Percentiles rank a stretch among this genome's conserved stretches.
Evolutionary conservation across 2,329 filamentous ascomycete genomes (phyloP).

Genomic region (Blumeria hordei): DNA sequence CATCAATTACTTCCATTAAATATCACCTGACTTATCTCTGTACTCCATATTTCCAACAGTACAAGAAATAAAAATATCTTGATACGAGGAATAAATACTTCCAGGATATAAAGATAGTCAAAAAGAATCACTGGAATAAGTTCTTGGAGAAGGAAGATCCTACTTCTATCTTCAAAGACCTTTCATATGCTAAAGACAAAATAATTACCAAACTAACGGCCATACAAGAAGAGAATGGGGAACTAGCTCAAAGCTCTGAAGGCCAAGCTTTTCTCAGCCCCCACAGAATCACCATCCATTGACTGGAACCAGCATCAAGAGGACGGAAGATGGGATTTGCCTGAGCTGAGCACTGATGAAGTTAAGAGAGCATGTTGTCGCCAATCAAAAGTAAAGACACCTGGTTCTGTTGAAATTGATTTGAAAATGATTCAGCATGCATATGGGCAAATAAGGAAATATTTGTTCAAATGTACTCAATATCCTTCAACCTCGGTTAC

Average conservation of each 20-base stretch:
- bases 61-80: not conserved
- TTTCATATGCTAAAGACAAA: not conserved
- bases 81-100: not conserved
- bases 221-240: not conserved
- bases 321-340: not conserved
- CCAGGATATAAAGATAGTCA: not conserved
- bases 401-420: not conserved
- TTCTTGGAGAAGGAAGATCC: not conserved
- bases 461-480: not conserved
- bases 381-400: not conserved
- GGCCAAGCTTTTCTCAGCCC: not conserved
- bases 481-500: slow-evolving; percentile 1
- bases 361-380: not conserved
- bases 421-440: not conserved
- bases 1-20: too few relatives aligned
- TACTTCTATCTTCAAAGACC: not conserved
- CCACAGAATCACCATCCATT: not conserved
- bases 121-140: not conserved
- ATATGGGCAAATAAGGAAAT: not conserved
- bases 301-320: not conserved
- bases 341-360: not conserved
- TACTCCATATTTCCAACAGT: too few relatives aligned
- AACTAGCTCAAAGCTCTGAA: not conserved
- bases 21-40: too few relatives aligned
- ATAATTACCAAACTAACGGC: not conserved